phyloP scores from a whole-genome alignment of 352 stramenopile genomes.

The Pythium sukuiense region DNA sequence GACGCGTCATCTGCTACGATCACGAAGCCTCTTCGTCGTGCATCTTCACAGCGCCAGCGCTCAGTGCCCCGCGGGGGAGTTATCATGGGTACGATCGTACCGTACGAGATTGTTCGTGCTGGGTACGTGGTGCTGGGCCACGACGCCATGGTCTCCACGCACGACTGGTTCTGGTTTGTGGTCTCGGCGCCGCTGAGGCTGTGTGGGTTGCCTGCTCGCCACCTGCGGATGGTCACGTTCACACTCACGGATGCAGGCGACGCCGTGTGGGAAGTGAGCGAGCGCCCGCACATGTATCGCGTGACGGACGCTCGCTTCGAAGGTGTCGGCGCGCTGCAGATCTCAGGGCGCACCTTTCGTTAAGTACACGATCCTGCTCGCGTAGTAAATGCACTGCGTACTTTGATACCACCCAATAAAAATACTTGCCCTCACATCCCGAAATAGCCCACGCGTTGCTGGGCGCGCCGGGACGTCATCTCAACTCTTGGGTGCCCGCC shows the following conservation, averaged over 20 bases:
- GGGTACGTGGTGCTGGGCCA: slow-evolving; percentile 24
- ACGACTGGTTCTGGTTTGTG: slow-evolving; percentile 27
- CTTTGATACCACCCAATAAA: too few relatives aligned
- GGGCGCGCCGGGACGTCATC: too few relatives aligned
- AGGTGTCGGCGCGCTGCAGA: slow-evolving; percentile 13
- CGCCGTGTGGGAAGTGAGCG: slow-evolving; percentile 9
- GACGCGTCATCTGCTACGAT: neutral
- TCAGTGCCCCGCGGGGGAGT: neutral
- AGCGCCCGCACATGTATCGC: slow-evolving; percentile 19
- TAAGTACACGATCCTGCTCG: too few relatives aligned
- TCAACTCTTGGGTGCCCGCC: neutral
- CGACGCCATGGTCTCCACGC: slow-evolving; percentile 17
- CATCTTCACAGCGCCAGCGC: neutral
- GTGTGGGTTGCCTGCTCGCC: slow-evolving; percentile 9
- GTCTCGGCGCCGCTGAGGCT: slow-evolving; percentile 13
- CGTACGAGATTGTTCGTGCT: slow-evolving; percentile 16
- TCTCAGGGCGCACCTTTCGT: slow-evolving; percentile 8
- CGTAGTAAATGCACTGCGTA: too few relatives aligned
- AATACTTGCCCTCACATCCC: too few relatives aligned
- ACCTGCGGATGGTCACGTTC: slow-evolving; percentile 23
- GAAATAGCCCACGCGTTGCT: too few relatives aligned
- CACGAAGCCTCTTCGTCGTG: neutral
- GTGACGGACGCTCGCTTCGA: slow-evolving; percentile 21
- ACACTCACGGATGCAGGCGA: neutral
- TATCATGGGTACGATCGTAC: slow-evolving; percentile 26